Evolutionary conservation across 345 rosid genomes (phyloP), one percentile per base, ranked within the genome.

Genomic region (Cochlearia excelsa): DNA sequence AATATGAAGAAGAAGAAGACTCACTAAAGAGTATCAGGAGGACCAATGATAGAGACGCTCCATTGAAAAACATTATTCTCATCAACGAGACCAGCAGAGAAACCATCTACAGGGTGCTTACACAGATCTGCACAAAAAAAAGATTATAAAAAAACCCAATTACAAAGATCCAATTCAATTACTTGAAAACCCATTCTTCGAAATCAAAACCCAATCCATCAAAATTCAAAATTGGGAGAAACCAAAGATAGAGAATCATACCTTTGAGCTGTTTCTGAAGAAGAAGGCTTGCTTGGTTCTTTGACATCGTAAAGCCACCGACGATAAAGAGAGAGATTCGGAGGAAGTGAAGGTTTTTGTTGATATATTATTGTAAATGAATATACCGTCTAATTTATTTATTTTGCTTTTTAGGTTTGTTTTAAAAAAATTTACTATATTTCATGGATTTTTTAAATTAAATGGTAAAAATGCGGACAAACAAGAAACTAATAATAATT

Each of bases 51-150:
- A 1, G 94, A 76, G 35, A 90, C 94, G 63, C 86, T 82, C 95
- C 97, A 87, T 63, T 82, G 83, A 30, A 90, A 90, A 34, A 90
- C 68, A 54, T 90, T 71, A 26, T 8, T 75, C 73, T 90, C 97
- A 54, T 87, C 89, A 27, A 87, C 84, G 71, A 90, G 76, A 23
- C 97, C 97, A 27, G 95, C 93, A 26, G 95, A 90, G 81, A 90
- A 90, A 61, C 97, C 97, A 81, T 85, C 94, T 16, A 90, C 95
- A 0, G 95, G 97, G 4, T 78, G 73, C 77, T 80, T 90, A 53
- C 97, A 87, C 54, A 87, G 97, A 87, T 87, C 97, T 90, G 81
- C 23, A 16, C 23, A 16, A 16, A 16, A 16, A 16, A 16, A 16
- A n/a, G n/a, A 16, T 16, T 16, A 16, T 16, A 69, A 52, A 6